Evolutionary conservation across 306 rosid species (phyloP).

Genomic region (Lathyrus sativus): DNA sequence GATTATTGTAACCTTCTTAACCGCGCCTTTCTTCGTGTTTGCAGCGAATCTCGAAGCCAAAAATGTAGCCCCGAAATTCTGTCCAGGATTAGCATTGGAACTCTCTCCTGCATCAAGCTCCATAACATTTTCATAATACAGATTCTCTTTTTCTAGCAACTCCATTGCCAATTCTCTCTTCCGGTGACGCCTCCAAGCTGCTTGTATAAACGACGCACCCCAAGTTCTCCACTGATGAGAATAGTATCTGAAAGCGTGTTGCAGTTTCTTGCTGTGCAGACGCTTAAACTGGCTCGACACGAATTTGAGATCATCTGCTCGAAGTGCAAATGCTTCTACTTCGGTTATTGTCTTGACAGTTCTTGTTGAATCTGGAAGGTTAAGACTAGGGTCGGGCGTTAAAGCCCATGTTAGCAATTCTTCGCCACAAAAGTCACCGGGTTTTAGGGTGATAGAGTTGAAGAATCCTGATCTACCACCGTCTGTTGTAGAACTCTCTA

Average conservation of each 20-base stretch:
- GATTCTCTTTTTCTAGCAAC: slow-evolving; percentile 60
- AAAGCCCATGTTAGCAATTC: slow-evolving; percentile 90
- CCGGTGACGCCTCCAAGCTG: slow-evolving; percentile 74
- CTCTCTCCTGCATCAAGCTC: slow-evolving; percentile 30
- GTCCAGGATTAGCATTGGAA: background rate
- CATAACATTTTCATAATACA: slow-evolving; percentile 34
- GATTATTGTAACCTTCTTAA: slow-evolving; percentile 39
- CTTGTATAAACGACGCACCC: slow-evolving; percentile 80
- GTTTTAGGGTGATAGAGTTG: slow-evolving; percentile 67
- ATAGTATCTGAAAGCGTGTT: slow-evolving; percentile 81
- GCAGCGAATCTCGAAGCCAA: slow-evolving; percentile 79
- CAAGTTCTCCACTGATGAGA: slow-evolving; percentile 94
- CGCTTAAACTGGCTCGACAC: slow-evolving; percentile 79
- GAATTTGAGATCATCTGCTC: slow-evolving; percentile 76
- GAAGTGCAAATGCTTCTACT: slow-evolving; percentile 85
- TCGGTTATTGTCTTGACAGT: slow-evolving; percentile 70
- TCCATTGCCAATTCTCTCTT: slow-evolving; percentile 64
- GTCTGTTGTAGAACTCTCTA: slow-evolving; percentile 89
- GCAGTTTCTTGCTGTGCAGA: slow-evolving; percentile 85
- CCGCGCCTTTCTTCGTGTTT: slow-evolving; percentile 58
- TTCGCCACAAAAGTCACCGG: slow-evolving; percentile 90
- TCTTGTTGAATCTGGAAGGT: slow-evolving; percentile 73
- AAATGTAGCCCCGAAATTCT: slow-evolving; percentile 54
- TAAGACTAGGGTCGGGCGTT: slow-evolving; percentile 53
- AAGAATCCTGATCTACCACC: slow-evolving; percentile 85